Evolutionary conservation across 139 green algal species (phyloP).

Genomic region (Spirogloea muscicola): DNA sequence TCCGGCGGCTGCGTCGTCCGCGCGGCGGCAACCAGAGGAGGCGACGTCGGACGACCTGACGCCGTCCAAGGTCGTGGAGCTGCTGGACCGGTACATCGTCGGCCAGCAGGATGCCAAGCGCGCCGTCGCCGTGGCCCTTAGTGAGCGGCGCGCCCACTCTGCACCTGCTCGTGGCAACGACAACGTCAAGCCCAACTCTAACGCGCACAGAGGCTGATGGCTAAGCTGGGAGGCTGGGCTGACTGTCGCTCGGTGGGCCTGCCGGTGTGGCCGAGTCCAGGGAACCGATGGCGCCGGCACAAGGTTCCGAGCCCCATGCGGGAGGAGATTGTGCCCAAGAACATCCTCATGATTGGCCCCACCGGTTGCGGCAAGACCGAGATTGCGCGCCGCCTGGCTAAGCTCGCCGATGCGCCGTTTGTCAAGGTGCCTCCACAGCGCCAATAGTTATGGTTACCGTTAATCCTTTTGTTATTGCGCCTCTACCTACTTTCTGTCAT

Average conservation of each 20-base stretch:
- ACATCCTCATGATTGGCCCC: constrained; percentile 93
- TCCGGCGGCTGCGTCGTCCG: too few relatives aligned
- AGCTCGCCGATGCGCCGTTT: constrained; percentile 90
- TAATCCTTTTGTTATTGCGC: neutral
- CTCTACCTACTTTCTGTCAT: neutral
- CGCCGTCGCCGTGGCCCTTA: constrained; percentile 87
- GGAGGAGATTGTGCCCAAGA: constrained; percentile 93
- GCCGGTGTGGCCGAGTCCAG: constrained; percentile 3
- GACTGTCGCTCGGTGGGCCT: too few relatives aligned
- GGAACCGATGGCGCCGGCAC: constrained; percentile 84
- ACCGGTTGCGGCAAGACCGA: constrained; percentile 95
- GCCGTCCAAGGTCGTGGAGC: constrained; percentile 66
- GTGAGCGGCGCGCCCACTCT: constrained; percentile 46
- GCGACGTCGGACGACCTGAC: constrained; percentile 53
- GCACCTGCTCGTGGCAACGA: neutral
- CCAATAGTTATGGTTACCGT: too few relatives aligned
- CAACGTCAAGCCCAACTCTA: neutral
- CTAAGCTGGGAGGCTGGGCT: too few relatives aligned
- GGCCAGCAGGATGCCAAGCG: constrained; percentile 84
- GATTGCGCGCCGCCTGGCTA: constrained; percentile 87
- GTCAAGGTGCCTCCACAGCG: constrained; percentile 67
- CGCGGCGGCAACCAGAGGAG: neutral
- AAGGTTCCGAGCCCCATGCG: constrained; percentile 60
- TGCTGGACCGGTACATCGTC: constrained; percentile 83
- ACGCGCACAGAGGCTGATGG: too few relatives aligned